Base-by-base conservation (phyloP, 768 basidiomycete species). In the Tricholoma sp. region DNA sequence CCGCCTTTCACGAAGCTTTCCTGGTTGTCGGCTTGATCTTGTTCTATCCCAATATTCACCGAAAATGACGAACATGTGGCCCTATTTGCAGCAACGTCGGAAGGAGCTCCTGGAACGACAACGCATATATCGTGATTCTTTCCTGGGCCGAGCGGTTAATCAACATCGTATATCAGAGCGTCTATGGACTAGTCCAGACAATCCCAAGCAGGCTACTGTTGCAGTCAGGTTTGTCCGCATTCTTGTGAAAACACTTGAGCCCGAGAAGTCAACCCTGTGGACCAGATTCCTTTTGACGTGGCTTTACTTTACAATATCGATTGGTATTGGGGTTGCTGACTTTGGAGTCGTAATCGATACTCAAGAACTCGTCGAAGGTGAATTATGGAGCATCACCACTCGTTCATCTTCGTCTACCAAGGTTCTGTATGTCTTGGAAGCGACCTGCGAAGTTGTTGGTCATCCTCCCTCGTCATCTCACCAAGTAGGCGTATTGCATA, bases 361-460 rank as follows among this genome's bases (percentile, higher is more conserved):
- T 3, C 76, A 78, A 56, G 79, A 86, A 63, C 64, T 88, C 35
- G 73, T 85, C 24, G 55, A 70, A 22, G 75, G 72, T 14, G 84
- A 89, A 57, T 72, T 90, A 18, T 91, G 89, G 88, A 71, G 66
- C 18, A 67, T 91, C 37, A 72, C 74, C 18, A 63, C 77, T 10
- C 64, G 55, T 37, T 66, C 67, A 8, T 47, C 50, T 0, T 39
- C 57, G 1, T 57, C 61, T 11, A 66, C 59, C 19, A 71, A 78
- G 56, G 66, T 64, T 9, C 77, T 81, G 60, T 83, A 84, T 63
- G 83, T 89, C 24, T 69, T 92, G 1, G 87, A 88, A 58, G 66
- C 79, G 19, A 91, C 89, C 0, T 89, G 89, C 64, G 89, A 91
- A 63, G 83, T 86, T 31, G 77, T 89, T 54, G 88, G 87, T 0